phyloP scores from a whole-genome alignment of 257 asterid genomes.

The Leptodermis oblonga region DNA sequence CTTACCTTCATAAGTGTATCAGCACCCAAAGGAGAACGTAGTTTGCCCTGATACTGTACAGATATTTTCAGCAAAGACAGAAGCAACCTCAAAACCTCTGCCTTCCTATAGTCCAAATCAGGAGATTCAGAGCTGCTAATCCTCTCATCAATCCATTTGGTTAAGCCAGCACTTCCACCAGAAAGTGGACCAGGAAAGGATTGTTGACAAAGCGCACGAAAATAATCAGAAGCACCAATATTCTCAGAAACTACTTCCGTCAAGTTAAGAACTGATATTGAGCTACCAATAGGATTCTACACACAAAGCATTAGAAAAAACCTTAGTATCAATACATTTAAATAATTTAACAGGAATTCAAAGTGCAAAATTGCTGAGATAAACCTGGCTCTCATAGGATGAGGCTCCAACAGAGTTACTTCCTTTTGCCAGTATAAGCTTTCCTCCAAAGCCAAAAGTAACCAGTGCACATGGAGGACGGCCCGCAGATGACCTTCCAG shows the following conservation, averaged over 20 bases:
- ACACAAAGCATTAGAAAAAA: slow-evolving; percentile 21
- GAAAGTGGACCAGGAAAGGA: slow-evolving; percentile 87
- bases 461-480: slow-evolving; percentile 96
- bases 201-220: slow-evolving; percentile 61
- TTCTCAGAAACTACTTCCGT: slow-evolving; percentile 57
- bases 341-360: slow-evolving; percentile 13
- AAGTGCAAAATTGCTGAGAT: slow-evolving; percentile 23
- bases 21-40: slow-evolving; percentile 84
- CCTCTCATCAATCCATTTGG: slow-evolving; percentile 93
- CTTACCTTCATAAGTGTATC: slow-evolving; percentile 63
- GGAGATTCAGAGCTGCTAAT: slow-evolving; percentile 42
- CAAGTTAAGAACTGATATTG: slow-evolving; percentile 68
- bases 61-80: slow-evolving; percentile 76
- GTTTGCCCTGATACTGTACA: slow-evolving; percentile 82
- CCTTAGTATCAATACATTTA: slow-evolving; percentile 18
- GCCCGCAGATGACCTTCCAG: slow-evolving; percentile 83
- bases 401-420: slow-evolving; percentile 38
- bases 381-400: slow-evolving; percentile 72
- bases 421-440: slow-evolving; percentile 74
- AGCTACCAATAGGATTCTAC: slow-evolving; percentile 61
- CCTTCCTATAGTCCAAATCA: slow-evolving; percentile 47
- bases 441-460: slow-evolving; percentile 95
- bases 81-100: slow-evolving; percentile 67
- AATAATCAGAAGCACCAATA: slow-evolving; percentile 44
- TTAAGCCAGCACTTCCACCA: slow-evolving; percentile 76